Evolutionary conservation across 495 filamentous ascomycete genomes (phyloP).

Genomic region (Aspergillus sclerotiicarbonarius): DNA sequence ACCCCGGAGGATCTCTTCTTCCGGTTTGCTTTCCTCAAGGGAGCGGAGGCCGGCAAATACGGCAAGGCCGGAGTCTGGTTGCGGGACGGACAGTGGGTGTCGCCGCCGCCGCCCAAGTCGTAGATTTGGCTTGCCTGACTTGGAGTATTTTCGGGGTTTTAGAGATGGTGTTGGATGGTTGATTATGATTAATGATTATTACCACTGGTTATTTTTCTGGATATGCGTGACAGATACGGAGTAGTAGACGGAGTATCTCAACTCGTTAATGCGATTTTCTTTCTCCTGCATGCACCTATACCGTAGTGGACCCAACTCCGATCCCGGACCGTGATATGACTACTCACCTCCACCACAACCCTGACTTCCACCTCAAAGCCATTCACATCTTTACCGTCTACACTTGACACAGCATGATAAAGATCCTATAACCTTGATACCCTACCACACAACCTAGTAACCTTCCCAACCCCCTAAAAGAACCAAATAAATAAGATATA

Average conservation of each 20-base stretch:
- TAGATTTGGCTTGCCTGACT: slow-evolving; percentile 15
- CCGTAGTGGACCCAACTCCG: too few relatives aligned
- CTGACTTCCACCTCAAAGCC: too few relatives aligned
- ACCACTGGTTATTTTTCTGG: neutral
- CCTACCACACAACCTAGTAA: too few relatives aligned
- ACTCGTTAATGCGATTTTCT: too few relatives aligned
- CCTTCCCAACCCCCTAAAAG: too few relatives aligned
- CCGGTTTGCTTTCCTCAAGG: slow-evolving; percentile 76
- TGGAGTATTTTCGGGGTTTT: neutral
- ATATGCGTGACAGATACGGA: neutral
- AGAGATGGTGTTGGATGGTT: slow-evolving; percentile 4
- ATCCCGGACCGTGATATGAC: too few relatives aligned
- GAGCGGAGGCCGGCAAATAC: slow-evolving; percentile 68
- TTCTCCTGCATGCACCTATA: too few relatives aligned
- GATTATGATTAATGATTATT: slow-evolving; percentile 4
- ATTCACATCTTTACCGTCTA: too few relatives aligned
- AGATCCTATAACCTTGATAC: too few relatives aligned
- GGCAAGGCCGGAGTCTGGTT: slow-evolving; percentile 79
- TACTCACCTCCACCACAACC: too few relatives aligned
- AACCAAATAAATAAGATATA: too few relatives aligned
- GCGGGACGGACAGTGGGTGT: slow-evolving; percentile 64
- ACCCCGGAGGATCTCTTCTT: slow-evolving; percentile 68
- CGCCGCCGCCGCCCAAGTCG: slow-evolving; percentile 32
- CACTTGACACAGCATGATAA: too few relatives aligned
- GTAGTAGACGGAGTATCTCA: neutral